A percentile compares a stretch with the other conserved stretches of the same genome.
phyloP scores from a whole-genome alignment of 148 eudicot genomes.

The Euryodendron excelsum region DNA sequence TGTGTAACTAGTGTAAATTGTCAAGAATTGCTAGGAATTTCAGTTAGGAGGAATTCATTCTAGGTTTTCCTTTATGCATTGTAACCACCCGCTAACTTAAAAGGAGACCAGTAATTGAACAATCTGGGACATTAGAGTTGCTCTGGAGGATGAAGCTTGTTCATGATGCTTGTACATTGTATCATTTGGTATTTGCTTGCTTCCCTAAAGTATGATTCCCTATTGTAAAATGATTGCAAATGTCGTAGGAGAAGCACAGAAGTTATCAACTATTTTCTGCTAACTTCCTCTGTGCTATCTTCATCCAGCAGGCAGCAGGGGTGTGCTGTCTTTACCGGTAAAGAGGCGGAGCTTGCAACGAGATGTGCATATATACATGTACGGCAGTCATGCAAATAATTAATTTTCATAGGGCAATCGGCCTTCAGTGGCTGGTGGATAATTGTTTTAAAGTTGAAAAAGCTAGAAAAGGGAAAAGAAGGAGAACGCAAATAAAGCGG shows the following conservation, averaged over 20 bases:
- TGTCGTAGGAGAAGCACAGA: background rate
- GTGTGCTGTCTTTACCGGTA: too few relatives aligned
- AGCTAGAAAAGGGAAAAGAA: too few relatives aligned
- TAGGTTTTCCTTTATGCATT: too few relatives aligned
- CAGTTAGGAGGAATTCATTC: too few relatives aligned
- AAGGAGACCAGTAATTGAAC: background rate
- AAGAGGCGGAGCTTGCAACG: too few relatives aligned
- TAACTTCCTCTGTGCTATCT: background rate
- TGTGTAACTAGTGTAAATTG: conserved; percentile 11
- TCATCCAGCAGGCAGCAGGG: too few relatives aligned
- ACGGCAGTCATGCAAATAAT: too few relatives aligned
- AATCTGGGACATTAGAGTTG: background rate
- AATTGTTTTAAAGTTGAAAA: too few relatives aligned
- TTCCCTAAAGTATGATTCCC: background rate
- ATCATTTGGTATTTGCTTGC: background rate
- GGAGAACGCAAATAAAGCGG: too few relatives aligned
- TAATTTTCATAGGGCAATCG: too few relatives aligned
- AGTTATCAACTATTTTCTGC: background rate
- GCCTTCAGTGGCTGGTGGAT: too few relatives aligned
- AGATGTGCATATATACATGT: too few relatives aligned
- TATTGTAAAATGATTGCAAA: background rate
- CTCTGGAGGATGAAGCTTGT: background rate
- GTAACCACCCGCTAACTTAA: background rate
- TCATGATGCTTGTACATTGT: background rate
- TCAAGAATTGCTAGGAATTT: background rate